These are phyloP conservation scores for Cryptococcus sp. DNA, from an alignment of 1,284 basidiomycete species.

Conservation along the genomic window DNA sequence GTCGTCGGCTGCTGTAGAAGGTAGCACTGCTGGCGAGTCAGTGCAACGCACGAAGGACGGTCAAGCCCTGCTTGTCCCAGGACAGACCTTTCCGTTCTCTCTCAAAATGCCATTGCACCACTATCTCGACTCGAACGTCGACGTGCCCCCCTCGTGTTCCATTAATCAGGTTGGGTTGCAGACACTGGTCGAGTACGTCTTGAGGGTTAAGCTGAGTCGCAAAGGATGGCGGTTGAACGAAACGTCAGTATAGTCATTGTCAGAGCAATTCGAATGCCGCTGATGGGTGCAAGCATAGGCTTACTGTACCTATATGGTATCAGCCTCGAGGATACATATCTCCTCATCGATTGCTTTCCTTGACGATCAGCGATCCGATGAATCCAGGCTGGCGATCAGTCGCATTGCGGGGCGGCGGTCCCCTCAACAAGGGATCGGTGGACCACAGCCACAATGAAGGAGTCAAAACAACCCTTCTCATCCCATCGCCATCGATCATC, in stretches of 20 bases:
- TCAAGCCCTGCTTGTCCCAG: constrained; percentile 22
- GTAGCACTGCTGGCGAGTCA: background rate
- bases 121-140: constrained; percentile 23
- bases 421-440: constrained; percentile 7
- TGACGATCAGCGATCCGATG: constrained; percentile 35
- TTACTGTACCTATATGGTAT: constrained; percentile 38
- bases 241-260: constrained; percentile 25
- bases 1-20: background rate
- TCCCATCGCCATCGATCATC: constrained; percentile 44
- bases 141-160: constrained; percentile 34
- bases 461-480: constrained; percentile 31
- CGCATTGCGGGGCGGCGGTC: constrained; percentile 32
- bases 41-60: constrained; percentile 17
- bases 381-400: constrained; percentile 45
- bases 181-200: constrained; percentile 35
- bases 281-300: constrained; percentile 13
- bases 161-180: constrained; percentile 41
- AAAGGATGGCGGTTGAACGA: constrained; percentile 42
- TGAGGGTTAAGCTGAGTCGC: constrained; percentile 33
- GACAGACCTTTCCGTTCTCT: constrained; percentile 27
- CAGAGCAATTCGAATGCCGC: background rate
- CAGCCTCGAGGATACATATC: constrained; percentile 36
- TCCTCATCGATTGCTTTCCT: constrained; percentile 30
- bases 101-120: constrained; percentile 37
- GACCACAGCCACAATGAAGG: constrained; percentile 10